Percentiles rank a stretch among this genome's conserved stretches.
Conservation (phyloP, 2,329 filamentous ascomycete species). For the Hymenoscyphus fructigenus region DNA sequence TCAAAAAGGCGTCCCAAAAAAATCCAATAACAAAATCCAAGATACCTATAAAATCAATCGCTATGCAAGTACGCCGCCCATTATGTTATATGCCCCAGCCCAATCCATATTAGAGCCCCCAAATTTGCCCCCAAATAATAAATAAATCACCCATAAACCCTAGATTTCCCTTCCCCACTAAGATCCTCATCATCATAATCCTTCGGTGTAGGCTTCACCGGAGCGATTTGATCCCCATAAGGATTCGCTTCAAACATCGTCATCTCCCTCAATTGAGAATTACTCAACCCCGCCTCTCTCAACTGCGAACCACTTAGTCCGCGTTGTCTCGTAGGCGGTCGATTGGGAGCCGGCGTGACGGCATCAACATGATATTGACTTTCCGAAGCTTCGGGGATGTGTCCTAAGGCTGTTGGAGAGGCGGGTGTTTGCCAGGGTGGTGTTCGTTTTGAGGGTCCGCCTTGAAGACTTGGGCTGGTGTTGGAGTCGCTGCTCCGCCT, state of each 20-base stretch:
- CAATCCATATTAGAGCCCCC: not conserved
- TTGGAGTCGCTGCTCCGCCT: conserved; percentile 4
- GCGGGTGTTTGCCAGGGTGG: not conserved
- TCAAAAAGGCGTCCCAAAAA: not conserved
- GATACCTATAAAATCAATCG: not conserved
- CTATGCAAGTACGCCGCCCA: conserved; percentile 2
- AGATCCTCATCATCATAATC: conserved; percentile 6
- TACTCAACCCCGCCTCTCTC: conserved; percentile 17
- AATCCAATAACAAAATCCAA: not conserved
- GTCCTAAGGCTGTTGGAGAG: conserved; percentile 10
- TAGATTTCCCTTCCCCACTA: not conserved
- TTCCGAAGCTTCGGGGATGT: conserved; percentile 29
- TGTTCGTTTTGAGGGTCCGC: not conserved
- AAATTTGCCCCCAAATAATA: not conserved
- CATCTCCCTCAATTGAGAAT: conserved; percentile 23
- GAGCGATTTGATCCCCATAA: not conserved
- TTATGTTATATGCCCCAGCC: not conserved
- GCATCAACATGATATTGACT: conserved; percentile 21
- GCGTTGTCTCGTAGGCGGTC: not conserved
- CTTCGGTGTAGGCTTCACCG: conserved; percentile 6
- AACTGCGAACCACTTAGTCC: conserved; percentile 12
- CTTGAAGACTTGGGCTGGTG: not conserved
- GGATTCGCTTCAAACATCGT: conserved; percentile 13
- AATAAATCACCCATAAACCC: not conserved
- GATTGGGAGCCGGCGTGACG: not conserved